A percentile compares a stretch with the other conserved stretches of the same genome.
Conservation (phyloP, 2,329 filamentous ascomycete genomes). For the Colletotrichum tanaceti region DNA sequence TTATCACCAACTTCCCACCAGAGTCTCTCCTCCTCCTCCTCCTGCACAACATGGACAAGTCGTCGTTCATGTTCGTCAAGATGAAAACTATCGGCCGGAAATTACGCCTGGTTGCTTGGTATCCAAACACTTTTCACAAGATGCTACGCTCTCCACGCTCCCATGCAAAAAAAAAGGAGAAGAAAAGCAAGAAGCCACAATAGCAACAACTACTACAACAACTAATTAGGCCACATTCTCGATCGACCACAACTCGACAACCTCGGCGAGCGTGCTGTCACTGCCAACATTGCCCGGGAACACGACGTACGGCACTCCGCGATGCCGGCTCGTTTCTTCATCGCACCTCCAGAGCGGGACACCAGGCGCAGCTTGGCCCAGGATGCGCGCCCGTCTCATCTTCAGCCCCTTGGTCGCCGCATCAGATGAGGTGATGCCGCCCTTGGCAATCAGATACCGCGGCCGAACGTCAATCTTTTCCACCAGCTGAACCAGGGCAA, state of each 20-base stretch:
- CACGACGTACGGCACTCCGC: constrained; percentile 65
- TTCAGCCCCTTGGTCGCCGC: constrained; percentile 67
- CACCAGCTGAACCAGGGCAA: constrained; percentile 62
- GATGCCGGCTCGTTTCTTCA: constrained; percentile 62
- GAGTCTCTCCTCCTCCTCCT: too few species aligned
- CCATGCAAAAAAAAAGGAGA: background rate
- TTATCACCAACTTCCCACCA: background rate
- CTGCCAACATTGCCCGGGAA: constrained; percentile 69
- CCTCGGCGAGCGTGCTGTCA: constrained; percentile 58
- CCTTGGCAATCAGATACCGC: constrained; percentile 69
- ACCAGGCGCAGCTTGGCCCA: constrained; percentile 68
- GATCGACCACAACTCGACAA: constrained; percentile 50
- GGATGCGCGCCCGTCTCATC: constrained; percentile 64
- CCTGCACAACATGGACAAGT: background rate
- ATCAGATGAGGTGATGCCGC: constrained; percentile 70
- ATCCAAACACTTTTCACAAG: background rate
- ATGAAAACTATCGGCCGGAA: constrained; percentile 5
- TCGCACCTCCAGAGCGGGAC: constrained; percentile 70
- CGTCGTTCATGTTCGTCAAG: constrained; percentile 2
- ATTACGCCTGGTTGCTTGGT: background rate
- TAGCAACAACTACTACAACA: too few species aligned
- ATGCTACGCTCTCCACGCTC: constrained; percentile 24
- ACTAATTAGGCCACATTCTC: constrained; percentile 27
- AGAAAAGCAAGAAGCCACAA: background rate
- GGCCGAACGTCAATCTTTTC: constrained; percentile 59